Base-by-base conservation (phyloP, 75 land plant species). In the Cryptomeria japonica region DNA sequence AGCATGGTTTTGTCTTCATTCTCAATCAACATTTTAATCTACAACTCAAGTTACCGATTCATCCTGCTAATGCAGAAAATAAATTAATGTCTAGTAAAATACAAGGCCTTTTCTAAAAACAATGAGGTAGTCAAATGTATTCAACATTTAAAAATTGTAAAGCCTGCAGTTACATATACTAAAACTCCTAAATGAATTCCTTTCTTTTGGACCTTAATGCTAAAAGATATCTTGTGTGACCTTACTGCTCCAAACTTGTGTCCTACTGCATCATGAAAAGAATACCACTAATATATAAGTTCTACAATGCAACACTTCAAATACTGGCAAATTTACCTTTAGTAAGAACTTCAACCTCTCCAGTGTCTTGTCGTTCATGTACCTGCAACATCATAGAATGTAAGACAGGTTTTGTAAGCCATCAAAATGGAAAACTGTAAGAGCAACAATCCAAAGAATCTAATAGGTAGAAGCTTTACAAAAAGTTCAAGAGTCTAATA, bases 271-370 rank as follows among this genome's bases (percentile, higher is more conserved):
- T 1, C 28, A 49, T 0, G 14, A 42, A n/a, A n/a, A 84, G 16
- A n/a, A 83, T 12, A 1, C 55, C 28, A 32, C 85, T 2, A 83
- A 46, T 49, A 83, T 15, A 61, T 14, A 8, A 28, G 44, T 10
- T 9, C 19, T n/a, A 10, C 11, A 19, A 18, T 47, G 51, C 51
- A 47, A 1, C 11, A 47, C 51, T 47, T 84, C 9, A 84, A 84
- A 84, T 18, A 42, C 31, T 51, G 38, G 5, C 56, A 84, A 7
- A 2, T 14, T 31, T 90, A 96, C 99, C 99, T 96, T 98, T 98
- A 31, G 99, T 98, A 25, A 98, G 94, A n/a, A 98, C 93, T 86
- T 96, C 96, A 86, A 97, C 95, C 87, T 96, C 97, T 58, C 93
- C 94, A 15, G 95, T 96, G 19, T 95, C 95, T 88, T 91, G 80